phyloP scores from a whole-genome alignment of 768 basidiomycete genomes.

The Lactarius indigo region DNA sequence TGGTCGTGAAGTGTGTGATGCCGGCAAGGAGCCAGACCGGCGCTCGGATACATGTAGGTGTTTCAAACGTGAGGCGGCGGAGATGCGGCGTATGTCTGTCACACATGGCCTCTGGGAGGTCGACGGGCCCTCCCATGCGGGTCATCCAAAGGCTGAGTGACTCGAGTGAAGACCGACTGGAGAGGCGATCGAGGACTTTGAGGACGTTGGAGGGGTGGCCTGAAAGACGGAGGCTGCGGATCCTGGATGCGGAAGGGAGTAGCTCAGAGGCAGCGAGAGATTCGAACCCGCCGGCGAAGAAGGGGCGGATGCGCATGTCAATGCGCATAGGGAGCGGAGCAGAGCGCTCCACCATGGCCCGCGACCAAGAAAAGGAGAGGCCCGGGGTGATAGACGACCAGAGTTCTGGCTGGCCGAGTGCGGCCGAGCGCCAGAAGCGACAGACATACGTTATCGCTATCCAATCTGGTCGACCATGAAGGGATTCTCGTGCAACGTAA shows the following conservation, averaged over 20 bases:
- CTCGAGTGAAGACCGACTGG: slow-evolving; percentile 9
- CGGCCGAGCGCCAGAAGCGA: slow-evolving; percentile 15
- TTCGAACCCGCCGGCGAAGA: background rate
- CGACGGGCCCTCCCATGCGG: background rate
- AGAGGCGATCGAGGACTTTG: background rate
- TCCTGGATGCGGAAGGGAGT: slow-evolving; percentile 3
- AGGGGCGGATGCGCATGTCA: slow-evolving; percentile 6
- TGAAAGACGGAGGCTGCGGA: slow-evolving; percentile 12
- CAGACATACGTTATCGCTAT: slow-evolving; percentile 13
- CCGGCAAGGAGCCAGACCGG: slow-evolving; percentile 13
- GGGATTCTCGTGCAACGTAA: background rate
- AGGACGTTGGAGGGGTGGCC: slow-evolving; percentile 8
- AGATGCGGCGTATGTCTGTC: slow-evolving; percentile 4
- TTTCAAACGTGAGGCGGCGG: slow-evolving; percentile 8
- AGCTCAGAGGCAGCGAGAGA: background rate
- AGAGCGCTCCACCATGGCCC: slow-evolving; percentile 18
- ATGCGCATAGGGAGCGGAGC: slow-evolving; percentile 12
- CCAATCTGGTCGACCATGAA: slow-evolving; percentile 3
- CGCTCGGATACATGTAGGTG: background rate
- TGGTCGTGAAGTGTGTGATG: slow-evolving; percentile 14
- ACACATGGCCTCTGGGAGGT: slow-evolving; percentile 9
- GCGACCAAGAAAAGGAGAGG: slow-evolving; percentile 14
- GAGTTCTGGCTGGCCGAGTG: slow-evolving; percentile 16
- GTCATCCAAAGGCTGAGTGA: background rate
- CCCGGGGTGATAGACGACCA: slow-evolving; percentile 16